Conservation (phyloP, 2,329 filamentous ascomycete genomes). For the Leptographium wingfieldii region DNA sequence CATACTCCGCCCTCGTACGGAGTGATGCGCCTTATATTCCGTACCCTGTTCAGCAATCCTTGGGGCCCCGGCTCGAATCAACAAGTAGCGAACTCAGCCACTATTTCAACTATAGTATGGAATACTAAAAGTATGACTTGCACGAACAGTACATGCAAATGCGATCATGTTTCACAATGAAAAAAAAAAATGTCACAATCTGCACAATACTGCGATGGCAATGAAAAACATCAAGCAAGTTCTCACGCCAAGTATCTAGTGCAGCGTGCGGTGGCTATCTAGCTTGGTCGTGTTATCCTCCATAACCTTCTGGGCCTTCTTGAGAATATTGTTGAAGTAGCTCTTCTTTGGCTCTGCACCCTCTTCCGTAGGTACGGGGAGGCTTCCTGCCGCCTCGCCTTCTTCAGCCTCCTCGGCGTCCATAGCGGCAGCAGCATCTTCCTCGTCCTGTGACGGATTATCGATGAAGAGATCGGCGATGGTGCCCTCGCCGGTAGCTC, state of each 20-base stretch:
- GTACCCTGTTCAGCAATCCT: too few relatives aligned
- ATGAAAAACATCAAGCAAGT: neutral
- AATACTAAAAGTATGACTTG: too few relatives aligned
- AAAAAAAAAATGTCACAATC: too few relatives aligned
- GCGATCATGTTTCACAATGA: too few relatives aligned
- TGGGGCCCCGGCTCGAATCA: too few relatives aligned
- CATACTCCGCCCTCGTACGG: too few relatives aligned
- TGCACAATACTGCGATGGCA: neutral
- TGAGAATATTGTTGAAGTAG: slow-evolving; percentile 27
- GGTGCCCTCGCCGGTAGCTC: slow-evolving; percentile 33
- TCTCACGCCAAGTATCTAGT: neutral
- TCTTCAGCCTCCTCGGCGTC: slow-evolving; percentile 19
- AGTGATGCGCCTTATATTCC: too few relatives aligned
- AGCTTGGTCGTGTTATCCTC: slow-evolving; percentile 39
- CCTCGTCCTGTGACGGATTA: neutral
- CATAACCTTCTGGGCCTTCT: slow-evolving; percentile 39
- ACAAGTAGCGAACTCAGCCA: too few relatives aligned
- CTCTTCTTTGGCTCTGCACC: slow-evolving; percentile 9
- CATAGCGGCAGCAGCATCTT: slow-evolving; percentile 15
- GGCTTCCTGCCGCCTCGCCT: slow-evolving; percentile 12
- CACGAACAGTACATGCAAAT: too few relatives aligned
- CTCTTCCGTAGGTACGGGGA: slow-evolving; percentile 5
- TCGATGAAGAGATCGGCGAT: slow-evolving; percentile 35
- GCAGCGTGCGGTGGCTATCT: slow-evolving; percentile 23
- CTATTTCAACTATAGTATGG: too few relatives aligned